Evolutionary conservation across 768 basidiomycete genomes (phyloP).

Genomic region (Agrocybe pediades): DNA sequence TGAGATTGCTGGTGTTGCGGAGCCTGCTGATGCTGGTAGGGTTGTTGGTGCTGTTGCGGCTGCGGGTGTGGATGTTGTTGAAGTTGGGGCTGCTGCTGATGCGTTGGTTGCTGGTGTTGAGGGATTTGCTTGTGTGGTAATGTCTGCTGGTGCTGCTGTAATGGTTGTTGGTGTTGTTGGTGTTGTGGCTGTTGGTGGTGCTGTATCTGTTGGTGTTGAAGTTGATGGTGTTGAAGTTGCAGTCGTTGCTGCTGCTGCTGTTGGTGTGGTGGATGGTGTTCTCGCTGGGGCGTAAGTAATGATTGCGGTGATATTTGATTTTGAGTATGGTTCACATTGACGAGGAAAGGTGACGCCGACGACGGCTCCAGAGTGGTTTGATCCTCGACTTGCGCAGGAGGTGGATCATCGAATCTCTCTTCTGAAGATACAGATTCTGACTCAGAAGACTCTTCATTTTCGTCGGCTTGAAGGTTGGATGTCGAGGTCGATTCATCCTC

Average conservation of each 20-base stretch:
- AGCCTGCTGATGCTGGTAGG: not conserved
- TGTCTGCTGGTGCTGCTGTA: not conserved
- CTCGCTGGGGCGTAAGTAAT: not conserved
- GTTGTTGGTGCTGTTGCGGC: not conserved
- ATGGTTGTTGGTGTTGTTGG: too few relatives aligned
- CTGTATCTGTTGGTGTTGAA: constrained; percentile 1
- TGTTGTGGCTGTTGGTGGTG: constrained; percentile 9
- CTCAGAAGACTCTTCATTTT: constrained; percentile 5
- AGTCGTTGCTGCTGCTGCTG: constrained; percentile 2
- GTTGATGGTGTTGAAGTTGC: not conserved
- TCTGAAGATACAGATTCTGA: not conserved
- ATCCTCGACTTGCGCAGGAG: not conserved
- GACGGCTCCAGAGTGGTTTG: not conserved
- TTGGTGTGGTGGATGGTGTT: not conserved
- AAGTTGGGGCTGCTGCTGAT: constrained; percentile 1
- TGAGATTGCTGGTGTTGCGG: constrained; percentile 2
- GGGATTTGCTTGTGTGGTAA: constrained; percentile 2
- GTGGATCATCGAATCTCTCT: not conserved
- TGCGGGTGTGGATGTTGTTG: not conserved
- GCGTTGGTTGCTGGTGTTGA: not conserved
- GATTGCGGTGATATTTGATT: not conserved
- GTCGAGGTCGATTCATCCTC: not conserved
- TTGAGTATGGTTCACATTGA: not conserved
- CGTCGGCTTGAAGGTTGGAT: constrained; percentile 1
- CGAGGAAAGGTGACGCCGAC: not conserved